Conservation (phyloP, 2,329 filamentous ascomycete species). For the Fusarium sp. region DNA sequence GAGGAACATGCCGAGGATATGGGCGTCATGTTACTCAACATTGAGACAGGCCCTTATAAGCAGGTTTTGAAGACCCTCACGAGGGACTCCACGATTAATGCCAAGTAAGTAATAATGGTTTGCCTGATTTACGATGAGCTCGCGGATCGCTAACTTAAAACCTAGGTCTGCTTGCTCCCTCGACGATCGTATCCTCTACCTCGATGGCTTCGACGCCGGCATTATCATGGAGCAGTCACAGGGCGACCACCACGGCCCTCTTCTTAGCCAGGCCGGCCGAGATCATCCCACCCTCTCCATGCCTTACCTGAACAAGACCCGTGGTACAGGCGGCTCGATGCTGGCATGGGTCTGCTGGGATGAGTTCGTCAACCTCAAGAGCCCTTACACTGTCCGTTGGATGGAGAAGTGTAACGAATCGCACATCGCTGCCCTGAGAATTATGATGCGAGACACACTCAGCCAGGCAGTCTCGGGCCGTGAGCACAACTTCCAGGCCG, state of each 20-base stretch:
- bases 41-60: conserved; percentile 17
- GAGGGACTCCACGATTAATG: not conserved
- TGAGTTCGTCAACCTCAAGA: conserved; percentile 19
- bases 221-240: conserved; percentile 27
- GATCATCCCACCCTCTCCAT: conserved; percentile 6
- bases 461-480: conserved; percentile 1
- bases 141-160: not conserved
- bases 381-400: conserved; percentile 11
- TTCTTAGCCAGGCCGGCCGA: not conserved
- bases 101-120: not conserved
- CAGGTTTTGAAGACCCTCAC: not conserved
- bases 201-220: conserved; percentile 14
- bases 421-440: conserved; percentile 1
- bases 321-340: conserved; percentile 11
- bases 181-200: conserved; percentile 6
- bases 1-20: conserved; percentile 18
- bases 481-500: not conserved
- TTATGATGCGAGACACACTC: conserved; percentile 20
- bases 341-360: conserved; percentile 27
- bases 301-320: conserved; percentile 14
- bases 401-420: conserved; percentile 29
- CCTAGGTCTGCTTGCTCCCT: not conserved
- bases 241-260: conserved; percentile 4
- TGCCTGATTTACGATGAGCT: no score
- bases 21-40: conserved; percentile 17